Conservation (phyloP, 371 early-diverging fungal genomes). For the Mucor lusitanicus region DNA sequence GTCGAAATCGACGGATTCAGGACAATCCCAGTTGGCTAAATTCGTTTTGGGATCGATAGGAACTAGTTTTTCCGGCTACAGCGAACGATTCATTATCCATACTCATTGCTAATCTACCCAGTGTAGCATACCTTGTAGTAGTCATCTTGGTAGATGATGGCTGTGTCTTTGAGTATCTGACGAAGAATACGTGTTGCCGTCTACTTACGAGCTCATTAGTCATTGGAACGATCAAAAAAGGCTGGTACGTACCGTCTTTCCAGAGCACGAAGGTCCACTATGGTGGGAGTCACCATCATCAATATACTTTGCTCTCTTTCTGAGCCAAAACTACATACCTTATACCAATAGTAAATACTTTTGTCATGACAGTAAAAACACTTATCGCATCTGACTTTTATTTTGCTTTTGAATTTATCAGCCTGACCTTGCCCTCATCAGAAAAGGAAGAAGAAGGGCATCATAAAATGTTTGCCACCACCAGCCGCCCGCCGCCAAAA, state of each 20-base stretch:
- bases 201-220: conserved; percentile 26
- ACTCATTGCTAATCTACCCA: neutral
- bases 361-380: conserved; percentile 6
- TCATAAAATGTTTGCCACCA: no score
- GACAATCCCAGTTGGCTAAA: conserved; percentile 85
- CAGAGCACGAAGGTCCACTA: conserved; percentile 67
- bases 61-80: conserved; percentile 62
- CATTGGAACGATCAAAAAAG: neutral
- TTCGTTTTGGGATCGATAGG: conserved; percentile 68
- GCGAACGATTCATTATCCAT: neutral
- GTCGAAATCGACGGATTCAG: conserved; percentile 71
- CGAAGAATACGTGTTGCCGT: conserved; percentile 63
- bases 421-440: no score
- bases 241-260: conserved; percentile 55
- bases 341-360: conserved; percentile 30
- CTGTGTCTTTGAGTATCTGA: conserved; percentile 59
- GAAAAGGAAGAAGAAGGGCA: no score
- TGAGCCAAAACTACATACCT: conserved; percentile 10
- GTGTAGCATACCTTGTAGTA: conserved; percentile 64
- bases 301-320: neutral
- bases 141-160: conserved; percentile 82
- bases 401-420: no score
- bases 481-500: no score
- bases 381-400: no score
- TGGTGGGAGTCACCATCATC: neutral